Evolutionary conservation across 2,329 filamentous ascomycete species (phyloP).

Genomic region (Phyllosticta capitalensis): DNA sequence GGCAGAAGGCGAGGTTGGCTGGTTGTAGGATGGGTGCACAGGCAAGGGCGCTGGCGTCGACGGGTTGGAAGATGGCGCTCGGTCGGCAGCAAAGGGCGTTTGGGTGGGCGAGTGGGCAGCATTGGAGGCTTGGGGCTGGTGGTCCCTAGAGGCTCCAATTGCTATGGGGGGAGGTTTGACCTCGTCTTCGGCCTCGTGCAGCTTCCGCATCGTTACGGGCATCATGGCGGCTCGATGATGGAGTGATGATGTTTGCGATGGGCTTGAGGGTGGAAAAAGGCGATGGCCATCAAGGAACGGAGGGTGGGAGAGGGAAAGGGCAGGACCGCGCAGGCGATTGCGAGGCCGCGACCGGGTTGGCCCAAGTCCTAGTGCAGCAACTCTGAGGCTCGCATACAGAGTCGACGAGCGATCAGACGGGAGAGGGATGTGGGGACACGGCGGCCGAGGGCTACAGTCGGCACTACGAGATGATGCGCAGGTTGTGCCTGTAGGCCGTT

Average conservation of each 20-base stretch:
- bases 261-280: neutral
- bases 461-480: neutral
- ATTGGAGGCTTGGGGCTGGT: slow-evolving; percentile 26
- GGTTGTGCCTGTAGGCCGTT: slow-evolving; percentile 9
- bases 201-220: slow-evolving; percentile 16
- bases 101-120: slow-evolving; percentile 26
- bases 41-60: slow-evolving; percentile 25
- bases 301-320: neutral
- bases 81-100: slow-evolving; percentile 23
- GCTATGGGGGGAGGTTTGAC: slow-evolving; percentile 25
- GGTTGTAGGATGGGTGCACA: slow-evolving; percentile 20
- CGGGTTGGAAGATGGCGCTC: slow-evolving; percentile 24
- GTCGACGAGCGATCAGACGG: slow-evolving; percentile 5
- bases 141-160: slow-evolving; percentile 17
- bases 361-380: slow-evolving; percentile 8
- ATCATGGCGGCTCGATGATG: slow-evolving; percentile 5
- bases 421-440: slow-evolving; percentile 3
- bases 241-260: neutral
- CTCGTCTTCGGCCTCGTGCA: slow-evolving; percentile 21
- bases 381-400: slow-evolving; percentile 10
- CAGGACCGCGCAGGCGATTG: slow-evolving; percentile 8
- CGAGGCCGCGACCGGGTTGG: slow-evolving; percentile 8
- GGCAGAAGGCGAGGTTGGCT: slow-evolving; percentile 28
- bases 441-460: neutral
- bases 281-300: slow-evolving; percentile 7